phyloP scores from a whole-genome alignment of 2,329 filamentous ascomycete genomes.

The Trichophyton mentagrophytes region DNA sequence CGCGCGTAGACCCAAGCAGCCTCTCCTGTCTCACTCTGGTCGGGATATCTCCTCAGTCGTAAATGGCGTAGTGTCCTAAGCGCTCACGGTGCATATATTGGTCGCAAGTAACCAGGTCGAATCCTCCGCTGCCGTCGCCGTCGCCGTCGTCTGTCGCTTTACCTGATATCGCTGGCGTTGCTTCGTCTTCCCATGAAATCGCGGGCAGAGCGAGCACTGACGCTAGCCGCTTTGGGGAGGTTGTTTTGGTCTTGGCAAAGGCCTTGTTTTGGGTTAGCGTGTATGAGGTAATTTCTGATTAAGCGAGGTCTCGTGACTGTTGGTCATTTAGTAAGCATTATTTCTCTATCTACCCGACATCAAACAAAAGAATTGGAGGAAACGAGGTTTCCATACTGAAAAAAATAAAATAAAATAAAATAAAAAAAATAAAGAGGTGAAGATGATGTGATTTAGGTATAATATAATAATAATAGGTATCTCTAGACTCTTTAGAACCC shows the following conservation, averaged over 20 bases:
- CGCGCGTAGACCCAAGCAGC: neutral
- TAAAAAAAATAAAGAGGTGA: too few species aligned
- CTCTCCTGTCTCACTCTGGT: neutral
- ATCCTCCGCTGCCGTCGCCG: neutral
- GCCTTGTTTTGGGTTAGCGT: neutral
- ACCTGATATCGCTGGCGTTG: neutral
- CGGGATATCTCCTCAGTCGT: neutral
- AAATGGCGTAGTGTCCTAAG: neutral
- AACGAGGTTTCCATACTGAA: too few species aligned
- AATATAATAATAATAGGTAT: too few species aligned
- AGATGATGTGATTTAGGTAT: too few species aligned
- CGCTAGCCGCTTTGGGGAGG: slow-evolving; percentile 1
- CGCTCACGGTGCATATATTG: neutral
- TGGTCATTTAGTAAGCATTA: neutral
- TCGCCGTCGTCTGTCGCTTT: neutral
- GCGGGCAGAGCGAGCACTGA: neutral
- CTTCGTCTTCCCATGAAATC: neutral
- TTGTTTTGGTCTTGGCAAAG: slow-evolving; percentile 6
- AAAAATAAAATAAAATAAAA: too few species aligned
- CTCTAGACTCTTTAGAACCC: too few species aligned
- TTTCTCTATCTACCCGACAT: too few species aligned
- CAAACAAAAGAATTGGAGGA: too few species aligned
- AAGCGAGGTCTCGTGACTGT: neutral
- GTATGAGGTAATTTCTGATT: neutral
- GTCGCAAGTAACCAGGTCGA: neutral